Evolutionary conservation across 2,329 filamentous ascomycete genomes (phyloP).

Genomic region (Emergomyces africanus): DNA sequence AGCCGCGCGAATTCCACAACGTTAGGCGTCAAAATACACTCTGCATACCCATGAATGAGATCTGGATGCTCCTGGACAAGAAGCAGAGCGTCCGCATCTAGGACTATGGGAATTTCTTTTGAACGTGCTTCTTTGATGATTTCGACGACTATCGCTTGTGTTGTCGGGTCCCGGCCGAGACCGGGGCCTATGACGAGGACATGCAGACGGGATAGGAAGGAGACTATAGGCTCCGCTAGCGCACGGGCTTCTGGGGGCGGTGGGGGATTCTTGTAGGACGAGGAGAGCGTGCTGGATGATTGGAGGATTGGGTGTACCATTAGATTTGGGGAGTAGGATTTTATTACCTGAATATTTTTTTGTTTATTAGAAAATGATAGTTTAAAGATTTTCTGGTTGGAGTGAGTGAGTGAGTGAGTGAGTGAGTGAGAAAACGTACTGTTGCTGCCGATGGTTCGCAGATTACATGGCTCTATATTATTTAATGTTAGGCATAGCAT

Average conservation of each 20-base stretch:
- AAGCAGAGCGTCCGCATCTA: constrained; percentile 82
- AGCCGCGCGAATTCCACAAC: constrained; percentile 82
- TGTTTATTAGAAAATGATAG: background rate
- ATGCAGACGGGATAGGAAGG: constrained; percentile 75
- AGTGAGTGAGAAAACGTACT: constrained; percentile 17
- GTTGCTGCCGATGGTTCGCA: constrained; percentile 77
- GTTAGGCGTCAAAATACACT: constrained; percentile 87
- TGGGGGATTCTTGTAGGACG: constrained; percentile 35
- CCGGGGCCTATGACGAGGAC: constrained; percentile 89
- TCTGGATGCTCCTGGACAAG: constrained; percentile 64
- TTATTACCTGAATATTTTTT: constrained; percentile 56
- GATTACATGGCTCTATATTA: constrained; percentile 61
- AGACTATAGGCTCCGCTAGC: constrained; percentile 57
- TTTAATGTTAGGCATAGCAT: constrained; percentile 4
- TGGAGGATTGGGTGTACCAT: constrained; percentile 98
- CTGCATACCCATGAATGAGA: constrained; percentile 64
- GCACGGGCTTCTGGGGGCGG: constrained; percentile 39
- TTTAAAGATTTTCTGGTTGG: background rate
- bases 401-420: background rate
- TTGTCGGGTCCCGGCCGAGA: constrained; percentile 75
- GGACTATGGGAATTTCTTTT: constrained; percentile 60
- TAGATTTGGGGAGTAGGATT: constrained; percentile 92
- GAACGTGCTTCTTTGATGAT: constrained; percentile 70
- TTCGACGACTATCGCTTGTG: constrained; percentile 71
- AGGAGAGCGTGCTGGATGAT: constrained; percentile 42